Conservation (phyloP, 2,329 filamentous ascomycete species). For the Colletotrichum sp. region DNA sequence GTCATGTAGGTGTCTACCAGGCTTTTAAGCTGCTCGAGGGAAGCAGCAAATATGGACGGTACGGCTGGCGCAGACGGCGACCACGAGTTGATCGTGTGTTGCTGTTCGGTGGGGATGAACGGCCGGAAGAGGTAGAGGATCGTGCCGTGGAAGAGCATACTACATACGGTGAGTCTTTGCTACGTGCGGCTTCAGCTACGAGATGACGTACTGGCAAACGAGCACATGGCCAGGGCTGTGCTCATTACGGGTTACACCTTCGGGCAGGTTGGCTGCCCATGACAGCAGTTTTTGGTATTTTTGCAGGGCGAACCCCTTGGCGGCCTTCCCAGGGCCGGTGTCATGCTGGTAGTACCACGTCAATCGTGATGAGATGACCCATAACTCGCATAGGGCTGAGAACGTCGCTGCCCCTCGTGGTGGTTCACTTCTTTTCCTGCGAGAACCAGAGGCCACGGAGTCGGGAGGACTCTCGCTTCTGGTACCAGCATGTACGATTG, state of each 20-base stretch:
- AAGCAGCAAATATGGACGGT: conserved; percentile 34
- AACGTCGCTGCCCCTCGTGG: conserved; percentile 27
- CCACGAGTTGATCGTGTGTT: conserved; percentile 11
- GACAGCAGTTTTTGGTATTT: conserved; percentile 43
- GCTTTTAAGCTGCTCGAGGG: conserved; percentile 42
- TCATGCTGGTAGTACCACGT: conserved; percentile 30
- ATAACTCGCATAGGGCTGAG: conserved; percentile 37
- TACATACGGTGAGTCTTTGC: not conserved
- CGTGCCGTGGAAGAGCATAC: conserved; percentile 16
- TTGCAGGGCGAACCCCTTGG: conserved; percentile 33
- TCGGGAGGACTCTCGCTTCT: not conserved
- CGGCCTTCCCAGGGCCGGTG: conserved; percentile 11
- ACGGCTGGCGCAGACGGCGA: conserved; percentile 2
- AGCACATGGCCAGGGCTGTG: conserved; percentile 35
- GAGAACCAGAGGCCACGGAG: not conserved
- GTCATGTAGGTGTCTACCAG: conserved; percentile 41
- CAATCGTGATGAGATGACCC: conserved; percentile 38
- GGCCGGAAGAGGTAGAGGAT: conserved; percentile 18
- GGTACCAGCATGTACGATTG: not conserved
- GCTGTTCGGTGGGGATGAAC: conserved; percentile 8
- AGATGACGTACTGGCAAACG: conserved; percentile 37
- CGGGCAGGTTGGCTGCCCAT: conserved; percentile 39
- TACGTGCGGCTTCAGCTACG: not conserved
- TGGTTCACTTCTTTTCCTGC: not conserved
- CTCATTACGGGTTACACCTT: conserved; percentile 28